Evolutionary conservation across 495 filamentous ascomycete species (phyloP), one percentile per base, ranked within the genome.

Genomic region (Pyrenula massariospora): DNA sequence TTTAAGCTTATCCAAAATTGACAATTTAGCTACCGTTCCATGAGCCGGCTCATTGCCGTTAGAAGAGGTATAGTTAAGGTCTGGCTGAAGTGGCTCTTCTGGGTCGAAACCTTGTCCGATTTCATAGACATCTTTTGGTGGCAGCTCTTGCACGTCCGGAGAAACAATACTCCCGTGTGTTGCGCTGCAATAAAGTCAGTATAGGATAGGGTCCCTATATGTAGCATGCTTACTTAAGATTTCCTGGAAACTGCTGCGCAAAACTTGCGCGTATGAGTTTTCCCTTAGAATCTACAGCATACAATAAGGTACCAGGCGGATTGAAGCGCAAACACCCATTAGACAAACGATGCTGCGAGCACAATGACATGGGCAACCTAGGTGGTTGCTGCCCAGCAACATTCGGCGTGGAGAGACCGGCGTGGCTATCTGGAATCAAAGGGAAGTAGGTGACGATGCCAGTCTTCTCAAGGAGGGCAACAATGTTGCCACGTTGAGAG

Each of bases 381-480:
- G 15, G 8, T 8, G 31, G 31, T 15, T 42, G 31, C 8, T 42
- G 31, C 8, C 31, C 31, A 5, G 31, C 31, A 42, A 42, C 15
- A 42, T 42, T 15, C 5, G 31, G 15, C 31, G 31, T 42, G 5
- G 31, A 42, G 31, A 42, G 31, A 5, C 31, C 31, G 15, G 31
- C 31, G 5, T 42, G 31, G 8, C 15, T 15, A 42, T 42, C 31
- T 42, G 31, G 8, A 15, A 42, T 15, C 31, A 42, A 42, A 15
- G 31, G 15, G 31, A 42, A 15, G 15, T 15, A 42, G 15, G 54
- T 52, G 3, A 64, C 31, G 15, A 47, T 54, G 0, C 62, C 57
- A 2, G 24, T 19, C 12, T 54, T 50, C 2, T 57, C 57, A 20
- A 64, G 50, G 8, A 62, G 36, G 1, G 54, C 60, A 12, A 58